Evolutionary conservation across 2,329 filamentous ascomycete species (phyloP), one percentile per base, ranked within the genome.

Genomic region (Xylariaceae sp.): DNA sequence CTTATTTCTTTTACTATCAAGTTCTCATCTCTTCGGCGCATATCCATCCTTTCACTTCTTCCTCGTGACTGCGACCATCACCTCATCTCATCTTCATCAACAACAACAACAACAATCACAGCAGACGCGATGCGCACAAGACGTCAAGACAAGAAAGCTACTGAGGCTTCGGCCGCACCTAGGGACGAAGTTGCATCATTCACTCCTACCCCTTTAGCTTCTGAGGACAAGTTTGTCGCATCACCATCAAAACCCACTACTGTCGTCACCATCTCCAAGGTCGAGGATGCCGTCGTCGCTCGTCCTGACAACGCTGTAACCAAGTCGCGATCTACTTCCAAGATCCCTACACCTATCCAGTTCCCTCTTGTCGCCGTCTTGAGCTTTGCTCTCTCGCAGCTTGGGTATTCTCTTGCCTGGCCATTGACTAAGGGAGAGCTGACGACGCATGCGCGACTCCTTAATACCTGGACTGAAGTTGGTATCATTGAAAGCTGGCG

Each of bases 341-440:
- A 63, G 54, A 57, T 81, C 20, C 76, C 77, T 3, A 49, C 48
- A 8, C 49, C 60, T 11, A 52, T 74, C n/a, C 71, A 73, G 47
- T 80, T 82, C 54, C 77, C 76, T 7, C 65, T 81, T 4, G 67
- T 75, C 17, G 70, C 74, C 8, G 59, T 73, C 17, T 61, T 81
- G 54, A 82, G 75, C 65, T 72, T 91, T 47, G 69, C 73, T 23
- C 67, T 89, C 46, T 85, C 82, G 52, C 75, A 79, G 14, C 58
- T 82, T 16, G 75, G 87, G 6, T 86, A 86, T 64, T 79, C 80
- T 37, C 61, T 84, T 42, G 71, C 79, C 6, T 74, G 79, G 38
- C 73, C 77, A 29, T 74, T 80, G 50, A 82, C 80, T 5, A 72
- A 75, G 12, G 79, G 77, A 6, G 83, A 91, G 64, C 70, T 95